A percentile compares a stretch with the other conserved stretches of the same genome.
These are phyloP conservation scores for Tranzscheliella williamsii DNA, from an alignment of 1,284 basidiomycete species.

Conservation along the genomic window DNA sequence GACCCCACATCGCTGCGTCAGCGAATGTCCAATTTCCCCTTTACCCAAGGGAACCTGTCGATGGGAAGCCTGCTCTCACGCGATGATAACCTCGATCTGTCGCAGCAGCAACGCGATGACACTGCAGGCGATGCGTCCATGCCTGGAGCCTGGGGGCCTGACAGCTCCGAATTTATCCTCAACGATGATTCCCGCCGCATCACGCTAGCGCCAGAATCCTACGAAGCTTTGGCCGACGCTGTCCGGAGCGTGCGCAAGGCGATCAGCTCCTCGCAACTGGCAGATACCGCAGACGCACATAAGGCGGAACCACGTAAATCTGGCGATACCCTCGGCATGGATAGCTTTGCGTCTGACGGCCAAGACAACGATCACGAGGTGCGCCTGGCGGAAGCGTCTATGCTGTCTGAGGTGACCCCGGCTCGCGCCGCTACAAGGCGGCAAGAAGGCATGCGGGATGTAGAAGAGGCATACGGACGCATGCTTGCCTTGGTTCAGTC, in stretches of 20 bases:
- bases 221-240: slow-evolving; percentile 39
- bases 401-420: slow-evolving; percentile 34
- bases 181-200: slow-evolving; percentile 31
- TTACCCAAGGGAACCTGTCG: slow-evolving; percentile 20
- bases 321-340: slow-evolving; percentile 16
- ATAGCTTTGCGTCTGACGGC: slow-evolving; percentile 17
- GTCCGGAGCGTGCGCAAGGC: slow-evolving; percentile 35
- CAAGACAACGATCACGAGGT: slow-evolving; percentile 6
- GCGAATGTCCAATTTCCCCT: slow-evolving; percentile 25
- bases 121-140: slow-evolving; percentile 24
- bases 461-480: slow-evolving; percentile 39
- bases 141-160: slow-evolving; percentile 29
- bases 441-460: slow-evolving; percentile 41
- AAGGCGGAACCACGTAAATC: slow-evolving; percentile 9
- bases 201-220: slow-evolving; percentile 32
- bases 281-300: slow-evolving; percentile 3
- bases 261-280: slow-evolving; percentile 41
- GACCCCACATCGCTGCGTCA: slow-evolving; percentile 27
- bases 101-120: slow-evolving; percentile 1
- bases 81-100: slow-evolving; percentile 6
- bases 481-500: slow-evolving; percentile 42
- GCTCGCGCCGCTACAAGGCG: slow-evolving; percentile 26
- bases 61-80: slow-evolving; percentile 24
- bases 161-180: slow-evolving; percentile 8
- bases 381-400: slow-evolving; percentile 10